Conservation (phyloP, 805 yeast species). For the Starmera quercuum region DNA sequence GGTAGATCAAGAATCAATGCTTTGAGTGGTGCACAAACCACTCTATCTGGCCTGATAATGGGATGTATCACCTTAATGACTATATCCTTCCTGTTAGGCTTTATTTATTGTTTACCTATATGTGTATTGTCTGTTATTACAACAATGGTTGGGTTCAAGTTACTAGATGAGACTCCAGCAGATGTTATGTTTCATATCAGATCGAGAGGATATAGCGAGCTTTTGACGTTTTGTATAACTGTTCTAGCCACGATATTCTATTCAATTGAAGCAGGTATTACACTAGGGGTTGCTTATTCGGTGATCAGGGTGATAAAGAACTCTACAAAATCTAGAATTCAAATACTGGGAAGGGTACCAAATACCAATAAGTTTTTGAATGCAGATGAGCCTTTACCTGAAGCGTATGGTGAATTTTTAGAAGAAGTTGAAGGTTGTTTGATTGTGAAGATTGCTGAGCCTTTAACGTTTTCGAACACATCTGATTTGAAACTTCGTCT, state of each 20-base stretch:
- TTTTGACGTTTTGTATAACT: constrained; percentile 61
- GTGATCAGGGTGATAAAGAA: constrained; percentile 72
- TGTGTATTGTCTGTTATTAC: constrained; percentile 78
- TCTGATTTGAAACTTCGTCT: constrained; percentile 66
- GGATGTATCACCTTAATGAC: constrained; percentile 68
- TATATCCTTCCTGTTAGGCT: constrained; percentile 49
- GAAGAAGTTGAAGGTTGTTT: constrained; percentile 63
- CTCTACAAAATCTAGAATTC: constrained; percentile 77
- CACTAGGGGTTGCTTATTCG: constrained; percentile 79
- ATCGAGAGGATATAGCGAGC: constrained; percentile 71
- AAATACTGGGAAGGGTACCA: constrained; percentile 65
- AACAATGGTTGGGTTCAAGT: constrained; percentile 65
- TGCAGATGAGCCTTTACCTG: constrained; percentile 53
- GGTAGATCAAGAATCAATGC: constrained; percentile 90
- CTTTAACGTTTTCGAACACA: constrained; percentile 80
- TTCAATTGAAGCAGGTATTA: constrained; percentile 86
- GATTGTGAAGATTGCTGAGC: constrained; percentile 79
- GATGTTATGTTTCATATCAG: constrained; percentile 68
- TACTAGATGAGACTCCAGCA: constrained; percentile 78
- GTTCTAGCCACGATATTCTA: constrained; percentile 54
- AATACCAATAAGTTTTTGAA: constrained; percentile 58
- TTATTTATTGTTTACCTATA: constrained; percentile 66
- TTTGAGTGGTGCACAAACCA: constrained; percentile 80
- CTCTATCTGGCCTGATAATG: constrained; percentile 76
- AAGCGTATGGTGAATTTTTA: constrained; percentile 17